phyloP scores from a whole-genome alignment of 257 asterid genomes.

The Gynochthodes officinalis region DNA sequence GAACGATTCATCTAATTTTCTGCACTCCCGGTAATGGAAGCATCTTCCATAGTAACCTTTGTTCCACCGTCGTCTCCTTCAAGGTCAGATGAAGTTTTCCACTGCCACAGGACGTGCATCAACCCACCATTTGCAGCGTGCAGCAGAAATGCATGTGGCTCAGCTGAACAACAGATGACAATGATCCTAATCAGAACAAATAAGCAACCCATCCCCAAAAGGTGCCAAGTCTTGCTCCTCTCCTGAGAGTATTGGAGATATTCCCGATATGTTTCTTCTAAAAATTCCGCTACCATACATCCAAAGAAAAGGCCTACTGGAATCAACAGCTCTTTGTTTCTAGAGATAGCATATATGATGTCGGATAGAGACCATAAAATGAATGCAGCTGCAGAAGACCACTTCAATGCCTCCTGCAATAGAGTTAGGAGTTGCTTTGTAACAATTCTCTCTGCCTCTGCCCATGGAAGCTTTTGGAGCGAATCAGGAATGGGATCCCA shows the following conservation, averaged over 20 bases:
- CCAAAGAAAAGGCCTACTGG: slow-evolving; percentile 62
- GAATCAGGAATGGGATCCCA: slow-evolving; percentile 55
- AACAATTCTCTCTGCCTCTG: slow-evolving; percentile 43
- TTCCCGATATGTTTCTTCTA: slow-evolving; percentile 46
- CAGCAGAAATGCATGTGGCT: slow-evolving; percentile 38
- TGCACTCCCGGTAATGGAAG: neutral
- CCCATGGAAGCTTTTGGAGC: slow-evolving; percentile 55
- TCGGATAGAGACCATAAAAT: slow-evolving; percentile 41
- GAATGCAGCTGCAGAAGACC: slow-evolving; percentile 43
- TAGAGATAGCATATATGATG: slow-evolving; percentile 39
- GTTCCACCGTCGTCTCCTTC: slow-evolving; percentile 15
- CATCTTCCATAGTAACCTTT: slow-evolving; percentile 23
- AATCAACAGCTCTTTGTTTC: slow-evolving; percentile 56
- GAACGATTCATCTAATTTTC: neutral
- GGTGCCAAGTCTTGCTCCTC: slow-evolving; percentile 25
- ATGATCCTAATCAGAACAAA: slow-evolving; percentile 43
- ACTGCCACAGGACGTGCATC: slow-evolving; percentile 55
- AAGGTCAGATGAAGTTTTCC: slow-evolving; percentile 25
- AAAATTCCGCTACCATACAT: slow-evolving; percentile 34
- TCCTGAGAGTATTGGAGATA: slow-evolving; percentile 36
- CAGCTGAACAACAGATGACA: slow-evolving; percentile 15
- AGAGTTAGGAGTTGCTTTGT: slow-evolving; percentile 28
- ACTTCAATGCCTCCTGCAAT: slow-evolving; percentile 50
- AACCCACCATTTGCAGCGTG: slow-evolving; percentile 63
- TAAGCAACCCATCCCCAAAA: slow-evolving; percentile 44